Evolutionary conservation across 768 basidiomycete species (phyloP), one percentile per base, ranked within the genome.

Genomic region (Rhodotorula babjevae): DNA sequence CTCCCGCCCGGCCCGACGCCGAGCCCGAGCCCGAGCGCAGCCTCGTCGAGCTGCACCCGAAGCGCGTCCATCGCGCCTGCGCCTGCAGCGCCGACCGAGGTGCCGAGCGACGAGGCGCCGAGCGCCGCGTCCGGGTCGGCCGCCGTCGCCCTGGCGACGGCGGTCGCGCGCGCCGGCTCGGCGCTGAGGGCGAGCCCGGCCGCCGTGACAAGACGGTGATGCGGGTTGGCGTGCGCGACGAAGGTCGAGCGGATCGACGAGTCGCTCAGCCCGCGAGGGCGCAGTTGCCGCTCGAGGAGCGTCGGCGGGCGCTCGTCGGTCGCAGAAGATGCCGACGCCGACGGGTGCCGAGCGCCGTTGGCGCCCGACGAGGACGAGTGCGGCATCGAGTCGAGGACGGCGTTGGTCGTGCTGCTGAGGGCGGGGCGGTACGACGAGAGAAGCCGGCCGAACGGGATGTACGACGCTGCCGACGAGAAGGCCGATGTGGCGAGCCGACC

Each of bases 201-300:
- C 86, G 66, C 75, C 27, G 76, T 74, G 42, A 79, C 47, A 44
- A 78, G 63, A 16, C 78, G 77, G n/a, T 76, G 71, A 29, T 77
- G 74, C 11, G 78, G 76, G n/a, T 68, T 67, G 2, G 72, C 70
- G 42, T 82, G 81, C 46, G 82, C 84, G 71, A 87, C 82, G 81
- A 90, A 95, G 0, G 91, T 91, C 9, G 91, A 89, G 72, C 88
- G 90, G 71, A 97, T 93, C 3, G 92, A 94, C 1, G 93, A 94
- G 80, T 97, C 95, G 3, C 91, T 92, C 62, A 96, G 81, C 4
- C 93, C 92, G 65, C 94, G 86, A 42, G 89, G 85, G 52, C 87
- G 86, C 14, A 93, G 83, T 27, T 88, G 87, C 31, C 87, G 87
- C 61, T 89, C 85, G 36, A 88, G 81, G 25, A 91, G 80, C n/a